Evolutionary conservation across 257 asterid genomes (phyloP).

Genomic region (Anisodus acutangulus): DNA sequence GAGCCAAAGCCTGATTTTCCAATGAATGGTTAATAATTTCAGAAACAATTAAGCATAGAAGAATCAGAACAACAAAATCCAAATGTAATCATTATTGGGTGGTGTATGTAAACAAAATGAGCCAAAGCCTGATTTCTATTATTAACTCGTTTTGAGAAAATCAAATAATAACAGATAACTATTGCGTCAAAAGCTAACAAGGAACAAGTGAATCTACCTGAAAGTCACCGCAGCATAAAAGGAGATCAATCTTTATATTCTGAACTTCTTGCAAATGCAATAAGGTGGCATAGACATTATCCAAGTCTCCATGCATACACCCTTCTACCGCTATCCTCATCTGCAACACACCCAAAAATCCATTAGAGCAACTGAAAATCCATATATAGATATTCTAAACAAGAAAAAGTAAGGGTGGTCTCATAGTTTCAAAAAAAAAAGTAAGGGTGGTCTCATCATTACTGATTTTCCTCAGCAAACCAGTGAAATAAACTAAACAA

Average conservation of each 20-base stretch:
- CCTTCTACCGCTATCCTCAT: conserved; percentile 97
- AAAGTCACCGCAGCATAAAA: conserved; percentile 93
- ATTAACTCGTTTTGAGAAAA: not conserved
- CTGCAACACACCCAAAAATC: conserved; percentile 26
- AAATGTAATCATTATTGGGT: not conserved
- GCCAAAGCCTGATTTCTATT: not conserved
- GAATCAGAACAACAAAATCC: conserved; percentile 7
- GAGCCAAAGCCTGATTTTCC: not conserved
- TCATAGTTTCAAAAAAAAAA: not conserved
- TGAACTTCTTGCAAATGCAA: conserved; percentile 75
- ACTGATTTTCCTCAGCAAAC: not conserved
- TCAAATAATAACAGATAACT: not conserved
- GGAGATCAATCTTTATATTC: conserved; percentile 76
- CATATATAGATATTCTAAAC: not conserved
- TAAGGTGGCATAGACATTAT: conserved; percentile 75
- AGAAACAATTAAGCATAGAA: not conserved
- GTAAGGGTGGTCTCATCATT: not conserved
- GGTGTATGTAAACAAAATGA: not conserved
- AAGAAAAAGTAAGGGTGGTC: not conserved
- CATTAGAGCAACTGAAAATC: conserved; percentile 7
- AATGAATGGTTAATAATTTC: not conserved
- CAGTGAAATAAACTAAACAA: not conserved
- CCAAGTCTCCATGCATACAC: conserved; percentile 95
- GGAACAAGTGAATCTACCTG: conserved; percentile 56
- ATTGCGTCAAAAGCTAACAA: not conserved